Base-by-base conservation (phyloP, 768 basidiomycete species). In the Mycena belliarum region DNA sequence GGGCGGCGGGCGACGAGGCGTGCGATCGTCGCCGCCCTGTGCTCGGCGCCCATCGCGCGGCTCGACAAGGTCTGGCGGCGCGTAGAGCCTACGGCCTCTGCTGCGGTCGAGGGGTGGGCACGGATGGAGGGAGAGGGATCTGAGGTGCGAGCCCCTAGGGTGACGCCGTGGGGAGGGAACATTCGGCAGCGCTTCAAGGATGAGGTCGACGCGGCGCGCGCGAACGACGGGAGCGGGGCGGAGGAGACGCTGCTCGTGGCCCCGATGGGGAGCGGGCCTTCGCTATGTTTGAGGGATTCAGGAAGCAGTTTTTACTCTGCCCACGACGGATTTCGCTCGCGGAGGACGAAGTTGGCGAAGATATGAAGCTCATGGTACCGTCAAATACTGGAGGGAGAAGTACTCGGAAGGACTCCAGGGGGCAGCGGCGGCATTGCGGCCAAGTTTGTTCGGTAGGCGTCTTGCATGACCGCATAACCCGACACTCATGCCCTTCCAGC, bases 51-150 rank as follows among this genome's bases (percentile, higher is more conserved):
- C 18, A 78, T 94, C 21, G 88, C 90, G 10, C 75, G 92, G 35
- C 70, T 93, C 47, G 88, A 86, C 48, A 91, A 91, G 69, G 88
- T 79, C 6, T 94, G 92, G 92, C 85, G 83, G 64, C 77, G 91
- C 20, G 88, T 89, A 0, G 87, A 91, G 56, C 68, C 81, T 0
- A 75, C 78, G 21, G 82, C 83, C 18, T 64, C 85, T 44, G 75
- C 79, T 9, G 79, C 77, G 3, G 79, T 91, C 26, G 88, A 91
- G 60, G 76, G 79, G 4, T 92, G 91, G 91, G 81, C 86, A 0
- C 79, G 84, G 64, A 71, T 75, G 26, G 68, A 66, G 32, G 67
- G 67, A 8, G 72, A 73, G 24, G 73, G 71, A 69, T 50, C 69
- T 69, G 11, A 74, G 66, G 72, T 71, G 6, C 65, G 66, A 3